Evolutionary conservation across 805 yeast species (phyloP).

Genomic region (Myxozyma kluyveri): DNA sequence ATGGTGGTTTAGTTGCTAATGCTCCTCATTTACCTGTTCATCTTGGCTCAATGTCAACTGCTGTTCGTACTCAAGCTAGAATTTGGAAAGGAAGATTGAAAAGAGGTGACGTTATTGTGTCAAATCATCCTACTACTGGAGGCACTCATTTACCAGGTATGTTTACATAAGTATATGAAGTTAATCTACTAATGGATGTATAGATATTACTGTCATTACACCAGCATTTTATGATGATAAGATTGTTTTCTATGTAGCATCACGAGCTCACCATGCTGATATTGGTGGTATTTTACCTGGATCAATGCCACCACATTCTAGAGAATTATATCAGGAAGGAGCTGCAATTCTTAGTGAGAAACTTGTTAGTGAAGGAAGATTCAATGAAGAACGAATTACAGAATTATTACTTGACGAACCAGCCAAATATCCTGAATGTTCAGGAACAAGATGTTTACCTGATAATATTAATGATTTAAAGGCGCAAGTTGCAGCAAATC

Average conservation of each 20-base stretch:
- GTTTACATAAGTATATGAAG: background rate
- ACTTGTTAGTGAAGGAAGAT: constrained; percentile 65
- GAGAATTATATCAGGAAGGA: constrained; percentile 83
- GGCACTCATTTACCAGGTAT: constrained; percentile 72
- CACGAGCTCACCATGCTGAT: constrained; percentile 95
- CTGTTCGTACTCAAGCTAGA: constrained; percentile 63
- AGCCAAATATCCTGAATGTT: constrained; percentile 76
- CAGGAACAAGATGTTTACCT: constrained; percentile 79
- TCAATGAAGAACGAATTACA: constrained; percentile 69
- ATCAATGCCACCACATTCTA: constrained; percentile 91
- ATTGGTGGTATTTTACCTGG: constrained; percentile 93
- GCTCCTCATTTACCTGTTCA: constrained; percentile 90
- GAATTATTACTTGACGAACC: constrained; percentile 68
- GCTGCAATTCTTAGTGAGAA: constrained; percentile 79
- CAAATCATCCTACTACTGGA: constrained; percentile 81
- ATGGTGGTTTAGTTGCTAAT: constrained; percentile 79
- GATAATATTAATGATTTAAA: constrained; percentile 83
- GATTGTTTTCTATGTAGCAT: constrained; percentile 83
- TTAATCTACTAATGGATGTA: constrained; percentile 44
- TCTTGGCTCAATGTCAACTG: constrained; percentile 80
- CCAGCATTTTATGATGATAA: constrained; percentile 65
- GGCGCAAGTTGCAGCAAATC: constrained; percentile 87
- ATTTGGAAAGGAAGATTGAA: constrained; percentile 62
- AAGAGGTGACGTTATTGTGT: constrained; percentile 72
- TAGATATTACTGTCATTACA: constrained; percentile 83